Conservation (phyloP, 768 basidiomycete species). For the Tephrocybe sp. region DNA sequence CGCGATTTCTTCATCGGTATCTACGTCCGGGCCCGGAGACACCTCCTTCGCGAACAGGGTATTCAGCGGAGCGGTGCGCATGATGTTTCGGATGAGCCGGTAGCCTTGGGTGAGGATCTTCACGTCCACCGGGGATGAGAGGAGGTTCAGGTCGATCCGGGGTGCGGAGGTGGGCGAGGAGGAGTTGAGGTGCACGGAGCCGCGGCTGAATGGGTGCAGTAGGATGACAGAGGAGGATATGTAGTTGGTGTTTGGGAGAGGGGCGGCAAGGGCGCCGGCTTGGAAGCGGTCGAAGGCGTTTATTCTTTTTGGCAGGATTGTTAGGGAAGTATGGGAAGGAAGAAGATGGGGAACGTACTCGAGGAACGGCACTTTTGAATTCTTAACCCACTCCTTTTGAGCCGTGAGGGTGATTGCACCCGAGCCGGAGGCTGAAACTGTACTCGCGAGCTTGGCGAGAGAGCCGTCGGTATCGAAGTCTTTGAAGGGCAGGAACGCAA, state of each 20-base stretch:
- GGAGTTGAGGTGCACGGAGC: slow-evolving; percentile 31
- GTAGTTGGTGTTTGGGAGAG: slow-evolving; percentile 21
- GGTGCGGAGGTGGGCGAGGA: slow-evolving; percentile 16
- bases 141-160: slow-evolving; percentile 16
- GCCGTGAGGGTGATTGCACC: background rate
- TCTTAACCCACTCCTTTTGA: background rate
- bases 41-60: background rate
- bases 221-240: slow-evolving; percentile 19
- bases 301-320: background rate
- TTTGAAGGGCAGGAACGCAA: background rate
- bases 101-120: slow-evolving; percentile 22
- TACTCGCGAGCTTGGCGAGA: background rate
- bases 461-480: slow-evolving; percentile 1
- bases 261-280: background rate
- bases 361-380: slow-evolving; percentile 1
- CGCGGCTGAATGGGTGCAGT: slow-evolving; percentile 39
- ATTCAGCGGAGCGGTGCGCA: background rate
- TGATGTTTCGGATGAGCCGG: slow-evolving; percentile 17
- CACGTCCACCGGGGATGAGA: slow-evolving; percentile 21
- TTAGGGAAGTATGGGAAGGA: too few relatives aligned
- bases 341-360: background rate
- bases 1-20: slow-evolving; percentile 2
- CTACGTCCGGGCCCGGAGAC: background rate
- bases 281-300: background rate
- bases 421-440: background rate